These are phyloP conservation scores for Pseudonitzschia pungens DNA, from an alignment of 108 stramenopile genomes.

Conservation along the genomic window DNA sequence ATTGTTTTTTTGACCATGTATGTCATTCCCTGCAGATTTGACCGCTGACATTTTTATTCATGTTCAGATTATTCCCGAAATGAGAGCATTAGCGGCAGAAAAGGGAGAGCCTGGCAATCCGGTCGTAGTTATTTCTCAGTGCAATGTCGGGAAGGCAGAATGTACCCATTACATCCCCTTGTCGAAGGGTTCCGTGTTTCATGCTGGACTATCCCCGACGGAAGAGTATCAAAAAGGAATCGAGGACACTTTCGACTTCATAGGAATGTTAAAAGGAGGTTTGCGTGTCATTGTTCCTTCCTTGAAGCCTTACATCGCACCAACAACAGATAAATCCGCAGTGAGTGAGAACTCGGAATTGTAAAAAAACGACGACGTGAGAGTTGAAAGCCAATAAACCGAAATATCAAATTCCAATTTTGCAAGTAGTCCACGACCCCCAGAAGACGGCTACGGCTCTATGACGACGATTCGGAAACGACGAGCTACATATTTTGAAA, in stretches of 20 bases:
- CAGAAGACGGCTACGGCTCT: not conserved
- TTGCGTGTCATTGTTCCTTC: not conserved
- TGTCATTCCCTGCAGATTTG: not conserved
- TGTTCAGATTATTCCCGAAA: slow-evolving; percentile 63
- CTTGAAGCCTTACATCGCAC: slow-evolving; percentile 4
- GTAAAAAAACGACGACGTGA: not conserved
- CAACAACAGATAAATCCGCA: not conserved
- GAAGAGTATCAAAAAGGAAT: slow-evolving; percentile 22
- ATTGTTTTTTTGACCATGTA: not conserved
- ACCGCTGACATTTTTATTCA: not conserved
- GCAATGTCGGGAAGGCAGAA: slow-evolving; percentile 60
- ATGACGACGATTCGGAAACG: not conserved
- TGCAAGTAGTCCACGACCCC: not conserved
- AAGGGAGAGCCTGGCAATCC: slow-evolving; percentile 29
- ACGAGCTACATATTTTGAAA: not conserved
- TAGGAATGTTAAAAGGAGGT: slow-evolving; percentile 16
- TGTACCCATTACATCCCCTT: slow-evolving; percentile 81
- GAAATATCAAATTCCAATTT: not conserved
- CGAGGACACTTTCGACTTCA: slow-evolving; percentile 9
- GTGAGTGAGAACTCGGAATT: not conserved
- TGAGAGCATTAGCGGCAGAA: slow-evolving; percentile 55
- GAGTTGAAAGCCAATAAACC: not conserved
- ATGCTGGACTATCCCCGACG: slow-evolving; percentile 42
- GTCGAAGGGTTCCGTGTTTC: slow-evolving; percentile 50
- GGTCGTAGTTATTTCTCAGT: slow-evolving; percentile 62